phyloP scores from a whole-genome alignment of 2,329 filamentous ascomycete genomes.

The Paracoccidioides brasiliensis region DNA sequence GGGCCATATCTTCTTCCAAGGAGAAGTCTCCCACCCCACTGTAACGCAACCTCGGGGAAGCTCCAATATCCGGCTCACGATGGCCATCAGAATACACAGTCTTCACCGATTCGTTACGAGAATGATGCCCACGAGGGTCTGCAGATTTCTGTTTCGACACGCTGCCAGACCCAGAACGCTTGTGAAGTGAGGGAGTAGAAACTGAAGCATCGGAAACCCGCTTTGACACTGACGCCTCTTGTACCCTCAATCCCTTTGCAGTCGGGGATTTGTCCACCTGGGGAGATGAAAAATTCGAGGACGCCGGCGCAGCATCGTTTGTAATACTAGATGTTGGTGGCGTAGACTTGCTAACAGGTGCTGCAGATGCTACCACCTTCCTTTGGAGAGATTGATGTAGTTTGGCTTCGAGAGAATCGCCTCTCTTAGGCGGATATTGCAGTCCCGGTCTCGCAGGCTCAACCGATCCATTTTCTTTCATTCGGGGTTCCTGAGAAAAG shows the following conservation, averaged over 20 bases:
- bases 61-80: constrained; percentile 32
- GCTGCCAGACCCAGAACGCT: constrained; percentile 4
- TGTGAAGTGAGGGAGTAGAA: constrained; percentile 6
- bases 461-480: constrained; percentile 11
- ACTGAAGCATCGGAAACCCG: constrained; percentile 6
- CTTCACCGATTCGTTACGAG: constrained; percentile 38
- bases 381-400: constrained; percentile 43
- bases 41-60: constrained; percentile 57
- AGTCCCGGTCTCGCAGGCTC: constrained; percentile 26
- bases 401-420: constrained; percentile 46
- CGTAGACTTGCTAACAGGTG: constrained; percentile 13
- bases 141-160: constrained; percentile 1
- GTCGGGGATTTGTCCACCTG: not conserved
- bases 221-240: constrained; percentile 1
- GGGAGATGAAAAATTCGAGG: constrained; percentile 4
- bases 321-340: not conserved
- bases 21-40: constrained; percentile 78
- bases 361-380: constrained; percentile 47
- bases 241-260: not conserved
- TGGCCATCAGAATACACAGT: constrained; percentile 27
- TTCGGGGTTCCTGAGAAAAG: constrained; percentile 3
- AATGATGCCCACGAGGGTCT: constrained; percentile 14
- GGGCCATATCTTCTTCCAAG: constrained; percentile 89
- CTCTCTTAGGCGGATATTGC: constrained; percentile 39
- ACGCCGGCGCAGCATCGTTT: constrained; percentile 10